A percentile compares a stretch with the other conserved stretches of the same genome.
Conservation (phyloP, 768 basidiomycete species). For the Russula virescens region DNA sequence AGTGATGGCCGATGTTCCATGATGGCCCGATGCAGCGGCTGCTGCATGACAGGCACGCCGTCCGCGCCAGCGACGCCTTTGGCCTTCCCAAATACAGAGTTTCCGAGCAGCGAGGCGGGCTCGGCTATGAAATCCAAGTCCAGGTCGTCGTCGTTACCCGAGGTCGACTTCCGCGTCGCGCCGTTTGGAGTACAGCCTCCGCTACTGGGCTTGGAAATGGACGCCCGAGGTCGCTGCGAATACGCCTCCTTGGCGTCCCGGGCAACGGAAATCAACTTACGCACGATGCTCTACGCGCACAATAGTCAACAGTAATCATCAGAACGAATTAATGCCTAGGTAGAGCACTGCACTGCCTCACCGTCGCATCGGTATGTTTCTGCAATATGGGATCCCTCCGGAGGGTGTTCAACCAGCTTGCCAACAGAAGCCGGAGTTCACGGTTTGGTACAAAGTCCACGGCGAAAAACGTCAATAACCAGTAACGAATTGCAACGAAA, state of each 20-base stretch:
- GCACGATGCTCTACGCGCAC: slow-evolving; percentile 75
- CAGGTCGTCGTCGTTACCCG: slow-evolving; percentile 59
- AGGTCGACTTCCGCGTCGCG: slow-evolving; percentile 32
- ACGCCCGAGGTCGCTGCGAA: slow-evolving; percentile 19
- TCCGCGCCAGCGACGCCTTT: slow-evolving; percentile 9
- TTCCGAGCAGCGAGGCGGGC: slow-evolving; percentile 31
- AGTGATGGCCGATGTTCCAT: slow-evolving; percentile 41
- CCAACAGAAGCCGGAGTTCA: slow-evolving; percentile 64
- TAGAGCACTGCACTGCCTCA: slow-evolving; percentile 35
- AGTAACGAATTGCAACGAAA: slow-evolving; percentile 85
- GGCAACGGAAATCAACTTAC: slow-evolving; percentile 75
- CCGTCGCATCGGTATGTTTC: slow-evolving; percentile 63
- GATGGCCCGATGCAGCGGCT: slow-evolving; percentile 50
- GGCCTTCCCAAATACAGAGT: slow-evolving; percentile 19
- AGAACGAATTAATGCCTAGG: slow-evolving; percentile 10
- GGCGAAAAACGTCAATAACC: slow-evolving; percentile 85
- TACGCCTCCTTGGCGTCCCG: slow-evolving; percentile 74
- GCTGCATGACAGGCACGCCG: slow-evolving; percentile 43
- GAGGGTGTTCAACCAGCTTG: slow-evolving; percentile 78
- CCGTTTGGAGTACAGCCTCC: slow-evolving; percentile 10
- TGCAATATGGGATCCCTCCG: slow-evolving; percentile 64
- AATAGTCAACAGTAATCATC: slow-evolving; percentile 48
- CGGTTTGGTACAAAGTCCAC: slow-evolving; percentile 83
- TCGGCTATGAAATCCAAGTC: slow-evolving; percentile 71
- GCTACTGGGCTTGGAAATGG: slow-evolving; percentile 34